phyloP scores from a whole-genome alignment of 306 rosid species.

The Neltuma alba region DNA sequence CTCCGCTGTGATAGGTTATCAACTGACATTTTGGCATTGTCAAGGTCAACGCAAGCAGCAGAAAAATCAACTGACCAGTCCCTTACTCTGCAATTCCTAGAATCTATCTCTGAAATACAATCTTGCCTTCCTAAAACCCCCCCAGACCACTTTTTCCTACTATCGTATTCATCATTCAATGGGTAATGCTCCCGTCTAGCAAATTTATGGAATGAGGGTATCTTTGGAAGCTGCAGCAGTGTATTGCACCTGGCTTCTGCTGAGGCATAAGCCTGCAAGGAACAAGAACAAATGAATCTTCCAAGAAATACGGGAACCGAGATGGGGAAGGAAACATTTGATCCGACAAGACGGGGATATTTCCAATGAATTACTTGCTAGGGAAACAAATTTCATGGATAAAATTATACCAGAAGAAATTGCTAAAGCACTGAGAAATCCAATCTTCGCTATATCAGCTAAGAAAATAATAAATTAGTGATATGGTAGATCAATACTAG shows the following conservation, averaged over 20 bases:
- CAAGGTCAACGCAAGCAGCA: slow-evolving; percentile 84
- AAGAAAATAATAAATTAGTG: not conserved
- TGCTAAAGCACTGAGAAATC: not conserved
- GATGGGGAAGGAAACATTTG: not conserved
- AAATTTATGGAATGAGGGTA: slow-evolving; percentile 97
- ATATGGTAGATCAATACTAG: not conserved
- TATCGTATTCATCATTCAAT: slow-evolving; percentile 79
- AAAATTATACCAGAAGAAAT: not conserved
- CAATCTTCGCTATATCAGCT: not conserved
- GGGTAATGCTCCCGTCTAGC: slow-evolving; percentile 79
- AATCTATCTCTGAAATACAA: slow-evolving; percentile 93
- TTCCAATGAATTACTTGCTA: not conserved
- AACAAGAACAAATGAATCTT: slow-evolving; percentile 34
- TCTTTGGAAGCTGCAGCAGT: slow-evolving; percentile 88
- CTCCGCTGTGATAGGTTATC: slow-evolving; percentile 92
- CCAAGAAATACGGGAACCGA: slow-evolving; percentile 30
- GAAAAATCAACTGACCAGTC: slow-evolving; percentile 99
- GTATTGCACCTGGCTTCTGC: slow-evolving; percentile 82
- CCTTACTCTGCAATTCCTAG: slow-evolving; percentile 95
- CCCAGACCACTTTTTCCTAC: slow-evolving; percentile 81
- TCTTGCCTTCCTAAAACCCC: slow-evolving; percentile 92
- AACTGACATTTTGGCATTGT: slow-evolving; percentile 70
- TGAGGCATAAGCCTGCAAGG: slow-evolving; percentile 89
- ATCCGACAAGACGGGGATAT: slow-evolving; percentile 15
- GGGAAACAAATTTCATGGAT: not conserved